phyloP scores from a whole-genome alignment of 73 alveolate species.

The Strombidium stylifer region DNA sequence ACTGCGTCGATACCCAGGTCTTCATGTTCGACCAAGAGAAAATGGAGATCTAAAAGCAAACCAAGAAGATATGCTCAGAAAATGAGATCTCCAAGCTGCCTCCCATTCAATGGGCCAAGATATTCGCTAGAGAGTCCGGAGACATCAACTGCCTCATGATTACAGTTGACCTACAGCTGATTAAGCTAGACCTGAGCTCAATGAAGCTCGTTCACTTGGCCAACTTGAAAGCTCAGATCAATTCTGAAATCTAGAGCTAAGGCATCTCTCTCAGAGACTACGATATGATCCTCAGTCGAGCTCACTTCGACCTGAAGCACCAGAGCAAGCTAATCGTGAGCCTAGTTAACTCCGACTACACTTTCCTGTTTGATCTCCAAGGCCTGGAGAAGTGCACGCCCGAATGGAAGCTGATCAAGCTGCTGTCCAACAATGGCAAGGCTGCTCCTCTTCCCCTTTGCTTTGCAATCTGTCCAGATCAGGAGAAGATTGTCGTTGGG shows the following conservation, averaged over 20 bases:
- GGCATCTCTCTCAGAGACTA: background rate
- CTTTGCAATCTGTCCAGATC: constrained; percentile 22
- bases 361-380: constrained; percentile 6
- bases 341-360: background rate
- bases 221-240: too few relatives aligned
- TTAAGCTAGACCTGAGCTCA: too few relatives aligned
- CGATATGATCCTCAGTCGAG: constrained; percentile 4
- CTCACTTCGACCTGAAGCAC: background rate
- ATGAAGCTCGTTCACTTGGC: too few relatives aligned
- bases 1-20: constrained; percentile 49
- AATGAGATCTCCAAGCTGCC: background rate
- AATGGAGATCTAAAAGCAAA: constrained; percentile 48
- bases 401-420: background rate
- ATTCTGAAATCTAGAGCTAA: background rate
- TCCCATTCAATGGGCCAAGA: background rate
- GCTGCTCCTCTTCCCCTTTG: background rate
- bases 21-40: constrained; percentile 48
- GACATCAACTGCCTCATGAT: too few relatives aligned
- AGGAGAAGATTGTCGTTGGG: constrained; percentile 54
- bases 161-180: too few relatives aligned
- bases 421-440: constrained; percentile 5
- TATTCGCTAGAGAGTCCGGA: too few relatives aligned
- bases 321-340: background rate
- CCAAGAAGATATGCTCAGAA: background rate
- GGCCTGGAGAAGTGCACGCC: too few relatives aligned